Evolutionary conservation across 225 moss, liverwort and hornwort genomes (phyloP), one percentile per base, ranked within the genome.

Genomic region (Polytrichum commune): DNA sequence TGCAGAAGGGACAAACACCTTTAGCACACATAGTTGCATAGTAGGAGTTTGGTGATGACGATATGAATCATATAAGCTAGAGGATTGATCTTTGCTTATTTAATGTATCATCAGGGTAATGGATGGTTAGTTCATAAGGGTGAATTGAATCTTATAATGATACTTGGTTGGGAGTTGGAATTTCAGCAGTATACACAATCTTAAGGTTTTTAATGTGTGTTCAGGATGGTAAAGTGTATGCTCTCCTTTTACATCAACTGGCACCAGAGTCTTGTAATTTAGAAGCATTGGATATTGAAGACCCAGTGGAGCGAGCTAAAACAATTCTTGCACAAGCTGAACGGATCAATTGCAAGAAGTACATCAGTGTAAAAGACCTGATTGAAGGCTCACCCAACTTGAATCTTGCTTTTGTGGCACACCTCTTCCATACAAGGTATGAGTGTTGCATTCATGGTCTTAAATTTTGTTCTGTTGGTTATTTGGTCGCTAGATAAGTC

Each of bases 361-460:
- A 98, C 72, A 81, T 98, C 54, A 79, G 89, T 27, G 74, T 95
- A 2, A 98, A 89, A 70, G 97, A 98, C 54, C 83, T 98, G 72
- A 70, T 98, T 4, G 97, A 98, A 46, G 97, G 97, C 57, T 95
- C 95, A 67, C 77, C 90, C 18, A 98, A 98, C 79, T 88, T 98
- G 77, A 98, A 95, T 76, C 97, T 98, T 19, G 95, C 97, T 27
- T 98, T 98, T 79, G 91, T 98, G 69, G 97, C 97, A 56, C 91
- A 98, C 54, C 83, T 98, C 25, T 95, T 98, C 67, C 92, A 90
- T 64, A 92, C 88, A 68, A 95, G 85, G 97, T 98, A 60, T 38
- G 75, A 22, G 58, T 22, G 9, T 24, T 58, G 58, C 20, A 20
- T 58, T 58, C 46, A 46, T 46, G 16, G n/a, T 22, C 24, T 24